These are phyloP conservation scores for Barnettozyma wickerhamii DNA, from an alignment of 805 yeast genomes.

Conservation along the genomic window DNA sequence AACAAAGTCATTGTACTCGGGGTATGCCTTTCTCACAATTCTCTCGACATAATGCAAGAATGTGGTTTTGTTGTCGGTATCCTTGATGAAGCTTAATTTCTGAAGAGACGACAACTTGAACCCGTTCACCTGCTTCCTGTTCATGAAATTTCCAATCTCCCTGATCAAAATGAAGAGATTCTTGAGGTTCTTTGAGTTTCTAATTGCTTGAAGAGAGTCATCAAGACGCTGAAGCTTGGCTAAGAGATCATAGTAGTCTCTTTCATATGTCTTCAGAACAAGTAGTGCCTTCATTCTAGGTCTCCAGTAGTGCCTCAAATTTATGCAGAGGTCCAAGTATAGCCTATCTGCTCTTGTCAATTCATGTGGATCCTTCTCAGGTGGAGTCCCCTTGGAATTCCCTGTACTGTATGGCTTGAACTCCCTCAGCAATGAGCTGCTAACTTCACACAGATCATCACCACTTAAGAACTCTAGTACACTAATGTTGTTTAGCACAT, in stretches of 20 bases:
- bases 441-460: slow-evolving; percentile 57
- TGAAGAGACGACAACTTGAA: slow-evolving; percentile 66
- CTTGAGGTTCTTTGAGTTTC: slow-evolving; percentile 48
- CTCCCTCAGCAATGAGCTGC: slow-evolving; percentile 49
- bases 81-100: slow-evolving; percentile 64
- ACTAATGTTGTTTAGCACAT: slow-evolving; percentile 47
- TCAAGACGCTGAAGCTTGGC: slow-evolving; percentile 54
- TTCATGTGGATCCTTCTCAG: slow-evolving; percentile 51
- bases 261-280: slow-evolving; percentile 51
- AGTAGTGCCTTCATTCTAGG: slow-evolving; percentile 62
- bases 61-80: slow-evolving; percentile 62
- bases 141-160: slow-evolving; percentile 77
- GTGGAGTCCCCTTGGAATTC: slow-evolving; percentile 33
- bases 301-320: slow-evolving; percentile 67
- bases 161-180: slow-evolving; percentile 61
- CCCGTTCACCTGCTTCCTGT: slow-evolving; percentile 66
- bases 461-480: slow-evolving; percentile 67
- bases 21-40: slow-evolving; percentile 58
- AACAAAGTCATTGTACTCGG: slow-evolving; percentile 57
- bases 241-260: slow-evolving; percentile 60
- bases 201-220: slow-evolving; percentile 50
- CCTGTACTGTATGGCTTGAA: slow-evolving; percentile 63
- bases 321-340: slow-evolving; percentile 62
- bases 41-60: slow-evolving; percentile 73
- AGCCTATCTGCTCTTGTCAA: slow-evolving; percentile 69